Conservation (phyloP, 2,329 filamentous ascomycete species). For the Colletotrichum camelliae region DNA sequence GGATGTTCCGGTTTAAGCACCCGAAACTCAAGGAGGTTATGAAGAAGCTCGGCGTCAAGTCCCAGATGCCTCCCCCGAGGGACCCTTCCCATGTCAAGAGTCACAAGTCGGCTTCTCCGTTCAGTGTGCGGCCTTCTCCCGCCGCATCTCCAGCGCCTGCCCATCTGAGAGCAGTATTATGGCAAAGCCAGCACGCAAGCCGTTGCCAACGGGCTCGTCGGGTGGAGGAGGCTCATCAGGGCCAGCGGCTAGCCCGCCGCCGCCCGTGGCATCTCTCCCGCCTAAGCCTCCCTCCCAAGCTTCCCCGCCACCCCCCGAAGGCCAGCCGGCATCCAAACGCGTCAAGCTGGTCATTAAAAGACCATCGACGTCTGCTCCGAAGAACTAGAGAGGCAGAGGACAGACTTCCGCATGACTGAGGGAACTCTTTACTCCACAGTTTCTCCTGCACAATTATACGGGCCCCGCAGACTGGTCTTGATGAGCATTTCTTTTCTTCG, state of each 20-base stretch:
- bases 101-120: slow-evolving; percentile 6
- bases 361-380: background rate
- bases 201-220: slow-evolving; percentile 29
- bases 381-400: background rate
- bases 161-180: slow-evolving; percentile 30
- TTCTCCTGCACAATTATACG: background rate
- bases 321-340: slow-evolving; percentile 17
- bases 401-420: background rate
- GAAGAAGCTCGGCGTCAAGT: slow-evolving; percentile 22
- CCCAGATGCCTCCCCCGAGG: background rate
- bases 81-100: slow-evolving; percentile 11
- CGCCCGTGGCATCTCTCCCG: background rate
- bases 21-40: slow-evolving; percentile 38
- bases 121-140: slow-evolving; percentile 27
- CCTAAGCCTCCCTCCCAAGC: slow-evolving; percentile 14
- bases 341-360: slow-evolving; percentile 24
- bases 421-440: background rate
- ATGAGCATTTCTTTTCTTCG: background rate
- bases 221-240: background rate
- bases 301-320: slow-evolving; percentile 3
- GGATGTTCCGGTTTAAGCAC: slow-evolving; percentile 43
- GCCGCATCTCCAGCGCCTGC: slow-evolving; percentile 30
- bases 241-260: slow-evolving; percentile 6
- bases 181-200: slow-evolving; percentile 39
- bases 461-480: background rate